A percentile compares a stretch with the other conserved stretches of the same genome.
Evolutionary conservation across 495 filamentous ascomycete genomes (phyloP).

Genomic region (Hyaloscypha finlandica): DNA sequence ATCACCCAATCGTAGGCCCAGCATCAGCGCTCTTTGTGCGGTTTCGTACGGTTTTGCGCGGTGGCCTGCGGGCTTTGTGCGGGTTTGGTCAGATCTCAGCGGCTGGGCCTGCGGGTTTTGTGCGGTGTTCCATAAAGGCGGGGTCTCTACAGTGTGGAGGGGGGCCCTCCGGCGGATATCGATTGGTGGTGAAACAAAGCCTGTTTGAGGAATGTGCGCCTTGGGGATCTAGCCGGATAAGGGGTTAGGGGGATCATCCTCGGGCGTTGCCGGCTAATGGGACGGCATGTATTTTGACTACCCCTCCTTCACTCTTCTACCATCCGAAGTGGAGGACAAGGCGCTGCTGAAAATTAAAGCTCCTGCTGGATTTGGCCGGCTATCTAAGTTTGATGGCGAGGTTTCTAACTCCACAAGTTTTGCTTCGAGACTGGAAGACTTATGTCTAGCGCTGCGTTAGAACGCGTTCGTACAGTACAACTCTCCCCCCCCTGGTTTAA

Average conservation of each 20-base stretch:
- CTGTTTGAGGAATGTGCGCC: neutral
- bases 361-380: no score
- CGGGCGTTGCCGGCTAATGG: neutral
- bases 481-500: no score
- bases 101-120: neutral
- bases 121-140: neutral
- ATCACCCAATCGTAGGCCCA: neutral
- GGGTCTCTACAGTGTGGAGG: neutral
- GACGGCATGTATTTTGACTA: neutral
- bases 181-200: constrained; percentile 1
- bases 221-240: constrained; percentile 3
- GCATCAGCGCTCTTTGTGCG: neutral
- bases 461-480: neutral
- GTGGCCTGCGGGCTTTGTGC: constrained; percentile 2
- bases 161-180: neutral
- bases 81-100: neutral
- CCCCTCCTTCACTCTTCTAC: neutral
- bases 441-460: neutral
- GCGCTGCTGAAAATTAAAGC: neutral
- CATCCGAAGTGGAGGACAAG: neutral
- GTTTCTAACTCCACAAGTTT: neutral
- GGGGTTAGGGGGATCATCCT: neutral
- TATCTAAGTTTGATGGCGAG: neutral
- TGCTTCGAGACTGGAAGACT: neutral
- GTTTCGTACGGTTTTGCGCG: neutral